Base-by-base conservation (phyloP, 257 asterid species). In the Solanum etuberosum region DNA sequence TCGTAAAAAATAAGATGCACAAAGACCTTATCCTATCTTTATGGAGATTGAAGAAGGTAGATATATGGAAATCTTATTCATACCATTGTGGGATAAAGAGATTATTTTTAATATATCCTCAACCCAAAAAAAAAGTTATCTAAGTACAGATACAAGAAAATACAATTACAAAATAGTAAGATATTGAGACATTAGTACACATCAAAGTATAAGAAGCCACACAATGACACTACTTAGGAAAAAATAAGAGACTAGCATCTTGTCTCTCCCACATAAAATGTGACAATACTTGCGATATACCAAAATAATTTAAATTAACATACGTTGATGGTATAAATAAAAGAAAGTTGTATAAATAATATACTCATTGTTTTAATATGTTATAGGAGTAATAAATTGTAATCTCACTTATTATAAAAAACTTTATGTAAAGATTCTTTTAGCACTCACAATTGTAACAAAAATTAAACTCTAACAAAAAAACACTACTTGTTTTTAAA, bases 71-170 rank as follows among this genome's bases (percentile, higher is more conserved):
- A 63, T 1, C 14, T n/a, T 63, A 61, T 63, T n/a, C 1, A n/a
- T 4, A n/a, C 0, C 16, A 10, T 63, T 25, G 5, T 63, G 7
- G 2, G 7, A 5, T 9, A 4, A 0, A 2, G 3, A 63, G 0
- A 1, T 61, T 61, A 21, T 5, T 65, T 65, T 5, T 3, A 4
- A 23, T 61, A 23, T 0, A 2, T 2, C 0, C 1, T 63, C 20
- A 1, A 25, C 1, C n/a, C 8, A 25, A 11, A 25, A 5, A 5
- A n/a, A 10, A 23, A 3, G 11, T 23, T 61, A n/a, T n/a, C 3
- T 4, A 63, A 4, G 1, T n/a, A 63, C 4, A 13, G 1, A 63
- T 63, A 10, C 7, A n/a, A 63, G 1, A 57, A n/a, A 63, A 10
- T 11, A 25, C 5, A 2, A 63, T 5, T n/a, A 63, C 1, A n/a